These are phyloP conservation scores for Gelatoporia subvermispora DNA, from an alignment of 768 basidiomycete species.

Conservation along the genomic window DNA sequence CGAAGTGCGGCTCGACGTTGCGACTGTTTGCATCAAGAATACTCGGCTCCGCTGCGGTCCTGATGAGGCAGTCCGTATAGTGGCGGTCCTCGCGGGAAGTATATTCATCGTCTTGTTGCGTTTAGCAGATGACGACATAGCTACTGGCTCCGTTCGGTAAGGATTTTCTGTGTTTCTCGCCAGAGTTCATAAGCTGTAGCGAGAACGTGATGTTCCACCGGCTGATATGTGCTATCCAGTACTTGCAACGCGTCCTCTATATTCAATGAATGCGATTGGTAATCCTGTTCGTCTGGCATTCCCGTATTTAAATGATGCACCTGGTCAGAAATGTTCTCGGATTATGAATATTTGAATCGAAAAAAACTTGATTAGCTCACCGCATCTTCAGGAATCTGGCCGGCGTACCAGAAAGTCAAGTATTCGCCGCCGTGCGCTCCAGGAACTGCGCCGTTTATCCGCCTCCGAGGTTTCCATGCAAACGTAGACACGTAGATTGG, in stretches of 20 bases:
- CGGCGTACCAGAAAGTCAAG: conserved; percentile 51
- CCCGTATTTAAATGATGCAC: conserved; percentile 44
- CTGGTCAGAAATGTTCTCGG: conserved; percentile 22
- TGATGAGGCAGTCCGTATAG: no score
- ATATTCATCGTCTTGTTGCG: no score
- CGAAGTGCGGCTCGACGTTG: no score
- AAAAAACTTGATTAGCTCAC: conserved; percentile 29
- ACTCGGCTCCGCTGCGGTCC: no score
- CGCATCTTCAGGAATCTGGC: conserved; percentile 46
- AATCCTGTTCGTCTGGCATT: conserved; percentile 54
- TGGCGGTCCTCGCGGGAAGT: no score
- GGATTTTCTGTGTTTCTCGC: conserved; percentile 8
- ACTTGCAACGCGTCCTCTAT: conserved; percentile 38
- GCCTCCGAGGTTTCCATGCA: conserved; percentile 18
- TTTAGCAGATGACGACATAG: no score
- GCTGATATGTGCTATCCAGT: conserved; percentile 15
- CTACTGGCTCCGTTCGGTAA: no score
- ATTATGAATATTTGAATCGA: neutral
- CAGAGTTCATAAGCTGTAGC: conserved; percentile 36
- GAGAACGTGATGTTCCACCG: conserved; percentile 29
- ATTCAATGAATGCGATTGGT: conserved; percentile 36
- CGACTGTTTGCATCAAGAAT: no score
- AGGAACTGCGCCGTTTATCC: neutral
- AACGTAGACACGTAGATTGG: conserved; percentile 38
- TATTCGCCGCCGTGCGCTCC: conserved; percentile 42